Evolutionary conservation across 1,284 basidiomycete species (phyloP), one percentile per base, ranked within the genome.

Genomic region (Tilletia horrida): DNA sequence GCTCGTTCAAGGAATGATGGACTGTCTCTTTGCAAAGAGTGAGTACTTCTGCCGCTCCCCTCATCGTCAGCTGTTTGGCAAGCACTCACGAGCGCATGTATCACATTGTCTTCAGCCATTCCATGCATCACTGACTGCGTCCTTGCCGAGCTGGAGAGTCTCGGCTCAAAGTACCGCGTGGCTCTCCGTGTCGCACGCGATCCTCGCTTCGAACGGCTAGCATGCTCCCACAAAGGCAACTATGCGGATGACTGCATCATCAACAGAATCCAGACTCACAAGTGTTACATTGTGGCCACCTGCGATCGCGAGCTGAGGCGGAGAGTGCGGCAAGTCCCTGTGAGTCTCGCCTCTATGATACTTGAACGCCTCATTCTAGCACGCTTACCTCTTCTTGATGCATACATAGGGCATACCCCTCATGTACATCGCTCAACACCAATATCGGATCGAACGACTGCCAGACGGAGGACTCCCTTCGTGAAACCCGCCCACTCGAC

Each of bases 21-120:
- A 98, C 82, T 97, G 94, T 77, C 85, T 99, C 14, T 97, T 92
- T 83, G 96, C 96, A n/a, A 97, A 98, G 85, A 95, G 94, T 95
- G 77, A 72, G 90, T 84, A 23, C 27, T 40, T 18, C n/a, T n/a
- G n/a, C n/a, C n/a, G n/a, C n/a, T 68, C 23, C 63, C 13, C n/a
- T 6, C 43, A 45, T 44, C 40, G 42, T 45, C 31, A 40, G 16
- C 3, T 18, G 25, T 18, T 8, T 64, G 27, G 21, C 25, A 14
- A 18, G 23, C 3, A 55, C 63, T 50, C n/a, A 18, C 69, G 25
- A 6, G 9, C 40, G 47, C 14, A 2, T 47, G 27, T 25, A 43
- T 47, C 44, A 40, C n/a, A 11, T 2, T 6, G 13, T 61, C 69
- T 62, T 14, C 80, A 95, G 94, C 92, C 82, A 97, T 97, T 76